phyloP scores from a whole-genome alignment of 129 eudicot genomes.

The Tagetes erecta region DNA sequence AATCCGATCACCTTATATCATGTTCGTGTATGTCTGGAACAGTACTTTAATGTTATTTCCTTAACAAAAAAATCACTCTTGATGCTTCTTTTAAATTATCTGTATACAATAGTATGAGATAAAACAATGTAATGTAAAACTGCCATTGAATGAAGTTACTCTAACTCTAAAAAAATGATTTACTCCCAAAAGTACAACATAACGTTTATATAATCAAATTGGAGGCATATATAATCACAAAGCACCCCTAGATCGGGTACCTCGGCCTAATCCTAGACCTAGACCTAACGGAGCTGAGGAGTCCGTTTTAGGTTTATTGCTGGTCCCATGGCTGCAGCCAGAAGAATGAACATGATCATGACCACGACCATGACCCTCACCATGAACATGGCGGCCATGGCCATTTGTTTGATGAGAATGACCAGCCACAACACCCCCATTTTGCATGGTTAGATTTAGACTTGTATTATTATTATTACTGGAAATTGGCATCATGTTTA shows the following conservation, averaged over 20 bases:
- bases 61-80: conserved; percentile 26
- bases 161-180: conserved; percentile 30
- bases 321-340: conserved; percentile 60
- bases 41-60: neutral
- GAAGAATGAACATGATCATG: conserved; percentile 69
- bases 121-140: conserved; percentile 21
- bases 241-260: conserved; percentile 52
- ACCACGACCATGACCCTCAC: neutral
- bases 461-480: conserved; percentile 26
- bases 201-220: conserved; percentile 12
- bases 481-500: conserved; percentile 57
- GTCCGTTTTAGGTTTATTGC: conserved; percentile 41
- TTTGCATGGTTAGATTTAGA: conserved; percentile 40
- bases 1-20: no score
- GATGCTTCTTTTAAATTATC: conserved; percentile 14
- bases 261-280: conserved; percentile 76
- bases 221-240: conserved; percentile 37
- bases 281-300: conserved; percentile 70
- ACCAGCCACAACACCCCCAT: conserved; percentile 35
- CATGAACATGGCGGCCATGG: conserved; percentile 32
- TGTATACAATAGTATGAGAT: conserved; percentile 31
- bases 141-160: conserved; percentile 19
- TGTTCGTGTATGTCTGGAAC: no score
- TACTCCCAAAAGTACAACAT: conserved; percentile 29
- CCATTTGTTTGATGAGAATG: conserved; percentile 70